These are phyloP conservation scores for Comarum palustre DNA, from an alignment of 306 rosid genomes.

Conservation along the genomic window DNA sequence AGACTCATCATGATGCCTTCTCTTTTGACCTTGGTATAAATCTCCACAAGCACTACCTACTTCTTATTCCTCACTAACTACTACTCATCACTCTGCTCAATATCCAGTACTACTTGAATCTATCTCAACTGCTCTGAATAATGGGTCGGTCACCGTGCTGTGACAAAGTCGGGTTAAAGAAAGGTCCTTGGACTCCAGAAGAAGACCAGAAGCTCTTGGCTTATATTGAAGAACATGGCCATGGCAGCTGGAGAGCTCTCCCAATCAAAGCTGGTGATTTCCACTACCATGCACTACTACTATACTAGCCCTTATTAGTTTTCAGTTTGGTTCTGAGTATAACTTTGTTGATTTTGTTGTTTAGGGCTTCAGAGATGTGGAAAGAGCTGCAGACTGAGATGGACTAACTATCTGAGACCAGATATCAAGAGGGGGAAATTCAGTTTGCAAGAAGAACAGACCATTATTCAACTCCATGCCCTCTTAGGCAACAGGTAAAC, in stretches of 20 bases:
- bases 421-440: slow-evolving; percentile 98
- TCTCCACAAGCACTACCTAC: slow-evolving; percentile 24
- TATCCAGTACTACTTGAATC: background rate
- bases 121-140: background rate
- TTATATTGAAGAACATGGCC: slow-evolving; percentile 93
- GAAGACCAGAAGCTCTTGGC: slow-evolving; percentile 98
- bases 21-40: slow-evolving; percentile 13
- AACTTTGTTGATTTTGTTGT: background rate
- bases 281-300: background rate
- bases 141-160: slow-evolving; percentile 99
- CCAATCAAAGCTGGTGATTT: slow-evolving; percentile 82
- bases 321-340: background rate
- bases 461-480: slow-evolving; percentile 99
- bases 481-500: slow-evolving; percentile 90
- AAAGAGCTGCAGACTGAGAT: slow-evolving; percentile 92
- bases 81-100: slow-evolving; percentile 18
- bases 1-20: slow-evolving; percentile 11
- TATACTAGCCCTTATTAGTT: background rate
- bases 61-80: background rate
- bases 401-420: slow-evolving; percentile 97
- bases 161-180: slow-evolving; percentile 95
- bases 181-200: slow-evolving; percentile 99
- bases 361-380: slow-evolving; percentile 98
- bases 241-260: slow-evolving; percentile 99
- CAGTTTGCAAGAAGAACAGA: slow-evolving; percentile 96